Evolutionary conservation across 768 basidiomycete species (phyloP), one percentile per base, ranked within the genome.

Genomic region (Suillus clintonianus): DNA sequence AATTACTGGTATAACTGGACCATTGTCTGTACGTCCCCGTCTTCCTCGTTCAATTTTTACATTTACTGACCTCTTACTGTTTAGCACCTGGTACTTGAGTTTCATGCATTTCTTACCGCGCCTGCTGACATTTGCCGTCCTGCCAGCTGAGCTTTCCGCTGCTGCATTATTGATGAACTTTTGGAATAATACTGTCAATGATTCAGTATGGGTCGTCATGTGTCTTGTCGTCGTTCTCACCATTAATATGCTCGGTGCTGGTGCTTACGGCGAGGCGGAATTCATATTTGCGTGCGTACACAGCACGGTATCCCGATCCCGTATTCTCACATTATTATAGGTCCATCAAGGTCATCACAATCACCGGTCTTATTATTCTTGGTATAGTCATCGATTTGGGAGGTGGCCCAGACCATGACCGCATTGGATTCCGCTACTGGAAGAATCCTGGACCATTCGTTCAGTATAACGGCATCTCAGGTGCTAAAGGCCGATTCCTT

Each of bases 291-390:
- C 92, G 82, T 89, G 65, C 11, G 72, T 72, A 9, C 19, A 6
- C 11, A 3, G 15, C 10, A 32, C 13, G 41, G 47, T n/a, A 57
- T 42, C 30, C 41, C n/a, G 0, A 59, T 36, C 19, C 65, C 30
- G 34, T 22, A 11, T 43, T 8, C 50, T 37, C 32, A 67, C 15
- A 0, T 27, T 5, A 5, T 27, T 34, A 14, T 51, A 78, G 86
- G 5, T 93, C 91, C 9, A 93, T 97, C 79, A 96, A 96, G 76
- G 91, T 97, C n/a, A 76, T 96, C 65, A 90, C 91, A 0, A 91
- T 95, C 67, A 83, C 81, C 4, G 92, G 89, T 63, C 80, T 87
- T 42, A 88, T 88, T 59, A 86, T 89, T 65, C 71, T 89, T n/a
- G 88, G 88, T 10, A 80, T 89, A 8, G 80, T 96, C 37, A 79